Base-by-base conservation (phyloP, 805 yeast species). In the Brettanomyces naardenensis region DNA sequence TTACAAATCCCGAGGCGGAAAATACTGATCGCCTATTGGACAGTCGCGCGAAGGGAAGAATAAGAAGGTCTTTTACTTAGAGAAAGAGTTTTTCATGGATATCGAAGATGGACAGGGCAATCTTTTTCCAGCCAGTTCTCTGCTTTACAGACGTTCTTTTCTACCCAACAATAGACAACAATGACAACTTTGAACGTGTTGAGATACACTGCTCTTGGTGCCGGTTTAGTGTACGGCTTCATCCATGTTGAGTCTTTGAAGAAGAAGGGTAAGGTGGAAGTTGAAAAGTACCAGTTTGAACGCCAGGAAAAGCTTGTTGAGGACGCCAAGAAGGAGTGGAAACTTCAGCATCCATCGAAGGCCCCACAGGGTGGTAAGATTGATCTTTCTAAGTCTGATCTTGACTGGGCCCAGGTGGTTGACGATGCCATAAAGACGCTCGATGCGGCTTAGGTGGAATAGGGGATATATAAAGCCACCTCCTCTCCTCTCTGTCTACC, bases 181-280 rank as follows among this genome's bases (percentile, higher is more conserved):
- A 71, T 71, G 77, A 69, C 75, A 37, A 64, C 75, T 38, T 58
- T 67, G 39, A 73, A 73, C 62, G 78, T 65, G 82, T 88, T 89
- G 59, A 86, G 97, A 80, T 90, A 92, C 80, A 70, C 95, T 50
- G 81, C 94, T 39, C 74, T 90, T 50, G 90, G 84, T 38, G 76
- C 86, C 51, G 98, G 98, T 63, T 69, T 89, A 42, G 71, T 76
- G 44, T 86, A 85, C 66, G 98, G 98, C 52, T 84, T 87, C 47
- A 73, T 73, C 62, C 95, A 87, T 71, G 84, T 94, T 64, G 67
- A 74, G 57, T 62, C 71, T 38, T 71, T 87, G 53, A 78, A 79
- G 53, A 53, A 74, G 19, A 69, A 71, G 39, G 88, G 81, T 43
- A 65, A 61, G 33, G 70, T 72, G 58, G 67, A 73, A 55, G 74